Base-by-base conservation (phyloP, 768 basidiomycete genomes). In the Tricholoma bakamatsutake region DNA sequence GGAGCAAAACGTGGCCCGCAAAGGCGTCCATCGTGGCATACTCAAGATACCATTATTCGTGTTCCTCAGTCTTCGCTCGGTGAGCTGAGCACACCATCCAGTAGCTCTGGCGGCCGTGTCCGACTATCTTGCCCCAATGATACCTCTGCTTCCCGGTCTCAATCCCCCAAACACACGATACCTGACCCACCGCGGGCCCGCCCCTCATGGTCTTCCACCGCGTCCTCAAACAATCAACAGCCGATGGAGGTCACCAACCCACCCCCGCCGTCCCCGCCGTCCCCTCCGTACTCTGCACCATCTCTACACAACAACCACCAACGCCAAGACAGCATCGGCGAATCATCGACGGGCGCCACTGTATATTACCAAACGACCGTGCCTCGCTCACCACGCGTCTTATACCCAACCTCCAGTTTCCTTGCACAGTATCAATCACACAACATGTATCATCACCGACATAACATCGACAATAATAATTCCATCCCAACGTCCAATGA, bases 281-380 rank as follows among this genome's bases (percentile, higher is more conserved):
- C 68, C 76, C 75, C 82, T 75, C 58, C 71, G 73, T 56, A 68
- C 76, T 18, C 61, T 66, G 56, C 67, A 69, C 33, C 64, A 9
- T 48, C 46, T n/a, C 28, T 30, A 3, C 30, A 31, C n/a, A 27
- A 46, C 5, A 46, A 27, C 8, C 28, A 48, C 46, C 46, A 24
- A 24, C 21, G 35, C 34, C 34, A 47, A 30, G 7, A 15, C 28
- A 66, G 34, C 59, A 70, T 65, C 65, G 62, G 73, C 56, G 79
- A 79, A 65, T 63, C 77, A 62, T 72, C 78, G 9, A 43, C 42
- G 9, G 21, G 42, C 12, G 42, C 42, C 60, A 84, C 80, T 80
- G 82, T 87, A 79, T 86, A 75, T 72, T 87, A 85, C 67, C 81
- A 87, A 72, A 85, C 84, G 28, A 74, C 77, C 54, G 72, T 62